Evolutionary conservation across 2,329 filamentous ascomycete genomes (phyloP).

Genomic region (Fusarium sp.): DNA sequence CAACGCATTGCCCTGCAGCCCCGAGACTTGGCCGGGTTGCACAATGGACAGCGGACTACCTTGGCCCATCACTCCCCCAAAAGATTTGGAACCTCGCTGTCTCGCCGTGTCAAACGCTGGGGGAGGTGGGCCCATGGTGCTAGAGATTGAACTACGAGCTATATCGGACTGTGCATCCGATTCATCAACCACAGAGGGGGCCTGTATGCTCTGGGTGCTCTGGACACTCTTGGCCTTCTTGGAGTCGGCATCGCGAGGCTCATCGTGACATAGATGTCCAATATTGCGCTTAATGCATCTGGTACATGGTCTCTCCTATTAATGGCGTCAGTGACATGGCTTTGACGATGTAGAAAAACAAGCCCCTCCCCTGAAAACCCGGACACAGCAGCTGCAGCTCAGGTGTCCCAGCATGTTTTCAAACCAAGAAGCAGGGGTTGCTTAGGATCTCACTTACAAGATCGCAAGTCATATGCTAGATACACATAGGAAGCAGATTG

Average conservation of each 20-base stretch:
- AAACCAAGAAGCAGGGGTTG: constrained; percentile 44
- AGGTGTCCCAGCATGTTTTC: constrained; percentile 19
- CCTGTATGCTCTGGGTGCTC: constrained; percentile 59
- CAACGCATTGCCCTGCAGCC: constrained; percentile 72
- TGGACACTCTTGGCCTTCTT: constrained; percentile 79
- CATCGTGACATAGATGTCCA: constrained; percentile 97
- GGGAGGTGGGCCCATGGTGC: constrained; percentile 67
- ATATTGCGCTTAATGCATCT: constrained; percentile 99
- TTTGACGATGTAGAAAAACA: constrained; percentile 24
- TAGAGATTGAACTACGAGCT: constrained; percentile 67
- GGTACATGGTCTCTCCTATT: constrained; percentile 92
- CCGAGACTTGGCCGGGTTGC: constrained; percentile 77
- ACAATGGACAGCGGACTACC: constrained; percentile 74
- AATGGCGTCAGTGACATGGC: constrained; percentile 48
- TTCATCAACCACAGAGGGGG: constrained; percentile 70
- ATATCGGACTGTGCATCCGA: constrained; percentile 66
- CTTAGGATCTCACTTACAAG: constrained; percentile 72
- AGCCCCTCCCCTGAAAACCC: constrained; percentile 20
- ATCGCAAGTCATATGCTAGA: constrained; percentile 92
- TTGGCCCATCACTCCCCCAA: constrained; percentile 62
- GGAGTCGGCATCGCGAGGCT: constrained; percentile 85
- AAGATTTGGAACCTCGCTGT: constrained; percentile 58
- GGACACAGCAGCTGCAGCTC: constrained; percentile 29
- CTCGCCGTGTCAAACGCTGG: constrained; percentile 57
- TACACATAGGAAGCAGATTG: constrained; percentile 41